Evolutionary conservation across 805 yeast genomes (phyloP).

Genomic region (Candida manassasensis): DNA sequence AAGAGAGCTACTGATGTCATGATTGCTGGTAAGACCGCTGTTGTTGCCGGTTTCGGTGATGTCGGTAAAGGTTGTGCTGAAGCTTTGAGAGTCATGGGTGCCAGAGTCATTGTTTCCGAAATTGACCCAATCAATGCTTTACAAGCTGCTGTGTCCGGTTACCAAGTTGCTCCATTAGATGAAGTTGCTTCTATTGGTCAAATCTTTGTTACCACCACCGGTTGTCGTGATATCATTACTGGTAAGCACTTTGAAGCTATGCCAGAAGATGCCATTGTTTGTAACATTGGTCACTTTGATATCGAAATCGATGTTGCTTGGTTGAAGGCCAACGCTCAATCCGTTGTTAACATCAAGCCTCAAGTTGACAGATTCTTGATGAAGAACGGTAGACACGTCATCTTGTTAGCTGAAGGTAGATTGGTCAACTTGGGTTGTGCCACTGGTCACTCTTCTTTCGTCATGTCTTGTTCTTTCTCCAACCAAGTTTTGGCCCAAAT

Average conservation of each 20-base stretch:
- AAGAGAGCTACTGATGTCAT: slow-evolving; percentile 99
- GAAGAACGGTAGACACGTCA: slow-evolving; percentile 85
- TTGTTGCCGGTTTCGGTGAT: slow-evolving; percentile 99
- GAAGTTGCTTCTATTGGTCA: slow-evolving; percentile 92
- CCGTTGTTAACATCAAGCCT: slow-evolving; percentile 96
- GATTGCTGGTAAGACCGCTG: slow-evolving; percentile 99
- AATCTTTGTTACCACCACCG: slow-evolving; percentile 98
- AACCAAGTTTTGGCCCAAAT: slow-evolving; percentile 99
- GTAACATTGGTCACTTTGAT: slow-evolving; percentile 99
- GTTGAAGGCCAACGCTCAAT: slow-evolving; percentile 91
- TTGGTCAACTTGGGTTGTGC: slow-evolving; percentile 99
- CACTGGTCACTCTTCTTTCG: slow-evolving; percentile 98
- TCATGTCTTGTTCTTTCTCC: slow-evolving; percentile 99
- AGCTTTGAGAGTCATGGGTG: slow-evolving; percentile 99
- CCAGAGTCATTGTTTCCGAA: slow-evolving; percentile 95
- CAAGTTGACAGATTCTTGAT: slow-evolving; percentile 97
- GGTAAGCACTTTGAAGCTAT: slow-evolving; percentile 80
- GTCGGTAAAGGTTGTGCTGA: slow-evolving; percentile 99
- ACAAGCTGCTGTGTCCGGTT: slow-evolving; percentile 99
- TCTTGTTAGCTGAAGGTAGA: slow-evolving; percentile 98
- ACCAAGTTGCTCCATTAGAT: slow-evolving; percentile 92
- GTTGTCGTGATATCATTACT: slow-evolving; percentile 97
- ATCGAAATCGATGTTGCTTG: slow-evolving; percentile 99
- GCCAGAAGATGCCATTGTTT: slow-evolving; percentile 99
- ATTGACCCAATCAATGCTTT: slow-evolving; percentile 98